Base-by-base conservation (phyloP, 768 basidiomycete species). In the Roridomyces roridus region DNA sequence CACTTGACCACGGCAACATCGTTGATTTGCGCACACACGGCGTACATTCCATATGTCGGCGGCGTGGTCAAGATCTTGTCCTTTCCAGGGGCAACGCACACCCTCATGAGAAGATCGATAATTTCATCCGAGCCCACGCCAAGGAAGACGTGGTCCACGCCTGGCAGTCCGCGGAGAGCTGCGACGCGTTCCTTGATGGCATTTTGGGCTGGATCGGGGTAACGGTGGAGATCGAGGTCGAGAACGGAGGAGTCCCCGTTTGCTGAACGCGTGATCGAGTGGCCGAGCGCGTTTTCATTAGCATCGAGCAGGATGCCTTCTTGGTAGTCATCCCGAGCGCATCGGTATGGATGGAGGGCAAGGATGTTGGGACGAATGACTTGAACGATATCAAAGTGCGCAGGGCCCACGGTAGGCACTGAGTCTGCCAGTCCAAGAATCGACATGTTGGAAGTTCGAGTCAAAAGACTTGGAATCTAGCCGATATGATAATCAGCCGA, bases 1-100 rank as follows among this genome's bases (percentile, higher is more conserved):
- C 91, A 86, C 66, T 88, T 88, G 41, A 94, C 84, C 5, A 96
- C 74, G 0, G 84, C 89, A 15, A 96, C 79, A 69, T 99, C 97
- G 69, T 99, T 99, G 42, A 98, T 88, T 67, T 97, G 91, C 10
- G 96, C 97, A 56, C 90, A 94, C 1, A 98, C 96, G 12, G 82
- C 71, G 74, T 98, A 98, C 96, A 98, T 99, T 17, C 96, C 97
- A 69, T 98, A 98, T 12, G 97, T 98, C 5, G 97, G 97, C 1
- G 96, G 96, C 1, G 91, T 93, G 31, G 85, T 89, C 68, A 98
- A 72, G 29, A 97, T 89, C 68, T 88, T 91, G 64, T 98, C 96
- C 50, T 74, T 80, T 1, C 72, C 84, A 0, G 97, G 97, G 1
- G 74, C 75, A 63, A 96, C 95, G 60, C 91, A 88, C 28, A 98